Evolutionary conservation across 2,329 filamentous ascomycete genomes (phyloP).

Genomic region (Aspergillus sclerotialis): DNA sequence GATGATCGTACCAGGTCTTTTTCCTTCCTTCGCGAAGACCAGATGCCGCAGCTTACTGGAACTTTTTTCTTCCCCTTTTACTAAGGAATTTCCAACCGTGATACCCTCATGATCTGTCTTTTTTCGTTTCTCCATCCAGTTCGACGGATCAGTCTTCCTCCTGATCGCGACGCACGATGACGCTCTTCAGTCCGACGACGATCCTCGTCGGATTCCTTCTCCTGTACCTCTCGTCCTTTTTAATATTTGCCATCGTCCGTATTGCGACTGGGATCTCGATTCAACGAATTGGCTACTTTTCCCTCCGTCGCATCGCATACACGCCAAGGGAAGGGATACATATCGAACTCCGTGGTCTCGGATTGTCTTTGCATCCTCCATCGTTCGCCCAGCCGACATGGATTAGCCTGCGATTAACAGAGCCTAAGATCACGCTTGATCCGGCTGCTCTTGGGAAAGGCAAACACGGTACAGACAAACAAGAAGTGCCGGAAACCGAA

Average conservation of each 20-base stretch:
- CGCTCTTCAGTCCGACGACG: conserved; percentile 61
- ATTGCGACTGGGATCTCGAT: conserved; percentile 93
- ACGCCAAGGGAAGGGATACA: conserved; percentile 81
- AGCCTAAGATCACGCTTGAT: conserved; percentile 78
- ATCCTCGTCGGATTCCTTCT: conserved; percentile 79
- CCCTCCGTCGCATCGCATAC: conserved; percentile 83
- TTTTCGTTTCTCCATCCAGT: conserved; percentile 8
- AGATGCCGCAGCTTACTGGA: conserved; percentile 2
- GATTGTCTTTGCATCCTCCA: conserved; percentile 80
- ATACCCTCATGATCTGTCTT: conserved; percentile 15
- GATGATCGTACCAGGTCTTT: no score
- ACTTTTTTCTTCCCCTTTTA: conserved; percentile 1
- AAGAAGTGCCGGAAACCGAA: conserved; percentile 14
- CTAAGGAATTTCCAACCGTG: not conserved
- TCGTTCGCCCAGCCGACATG: conserved; percentile 97
- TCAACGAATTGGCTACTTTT: conserved; percentile 88
- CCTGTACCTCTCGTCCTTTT: conserved; percentile 83
- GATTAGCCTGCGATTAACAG: conserved; percentile 82
- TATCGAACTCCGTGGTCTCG: conserved; percentile 82
- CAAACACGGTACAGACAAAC: conserved; percentile 14
- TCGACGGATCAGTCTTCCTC: conserved; percentile 21
- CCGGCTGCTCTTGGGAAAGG: conserved; percentile 50
- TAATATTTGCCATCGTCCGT: conserved; percentile 85
- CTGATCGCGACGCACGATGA: conserved; percentile 36
- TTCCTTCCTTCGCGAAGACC: not conserved